Conservation (phyloP, 2,329 filamentous ascomycete species). For the Fusarium napiforme region DNA sequence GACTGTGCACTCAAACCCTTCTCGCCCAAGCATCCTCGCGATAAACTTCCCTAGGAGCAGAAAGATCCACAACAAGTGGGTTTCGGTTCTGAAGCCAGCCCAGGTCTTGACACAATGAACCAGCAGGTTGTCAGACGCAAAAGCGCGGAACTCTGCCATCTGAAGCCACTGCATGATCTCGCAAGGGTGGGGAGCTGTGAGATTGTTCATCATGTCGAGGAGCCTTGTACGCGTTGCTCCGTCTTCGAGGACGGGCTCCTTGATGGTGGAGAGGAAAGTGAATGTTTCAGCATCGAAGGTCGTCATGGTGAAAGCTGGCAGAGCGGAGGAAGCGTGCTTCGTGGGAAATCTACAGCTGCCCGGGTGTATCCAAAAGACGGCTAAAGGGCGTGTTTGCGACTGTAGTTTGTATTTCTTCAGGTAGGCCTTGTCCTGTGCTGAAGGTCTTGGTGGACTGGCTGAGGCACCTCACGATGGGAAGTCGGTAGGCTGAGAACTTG, state of each 20-base stretch:
- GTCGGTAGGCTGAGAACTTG: not conserved
- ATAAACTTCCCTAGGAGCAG: not conserved
- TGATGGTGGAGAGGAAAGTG: not conserved
- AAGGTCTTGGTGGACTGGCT: not conserved
- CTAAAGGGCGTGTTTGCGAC: not conserved
- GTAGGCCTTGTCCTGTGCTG: not conserved
- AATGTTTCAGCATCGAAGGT: not conserved
- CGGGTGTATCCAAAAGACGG: not conserved
- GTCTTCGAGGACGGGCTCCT: not conserved
- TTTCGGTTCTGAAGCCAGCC: not conserved
- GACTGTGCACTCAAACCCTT: not conserved
- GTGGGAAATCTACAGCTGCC: accelerated
- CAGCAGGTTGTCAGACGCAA: not conserved
- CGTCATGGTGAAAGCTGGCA: not conserved
- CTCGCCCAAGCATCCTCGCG: not conserved
- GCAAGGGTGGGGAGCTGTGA: not conserved
- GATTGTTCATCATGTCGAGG: not conserved
- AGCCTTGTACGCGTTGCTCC: not conserved
- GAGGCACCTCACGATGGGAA: not conserved
- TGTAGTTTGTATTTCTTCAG: not conserved
- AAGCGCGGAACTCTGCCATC: not conserved
- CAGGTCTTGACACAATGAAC: not conserved
- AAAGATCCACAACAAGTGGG: not conserved
- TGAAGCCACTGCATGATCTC: not conserved
- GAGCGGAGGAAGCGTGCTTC: not conserved